Conservation (phyloP, 1,284 basidiomycete genomes). For the Xanthoconium separans region DNA sequence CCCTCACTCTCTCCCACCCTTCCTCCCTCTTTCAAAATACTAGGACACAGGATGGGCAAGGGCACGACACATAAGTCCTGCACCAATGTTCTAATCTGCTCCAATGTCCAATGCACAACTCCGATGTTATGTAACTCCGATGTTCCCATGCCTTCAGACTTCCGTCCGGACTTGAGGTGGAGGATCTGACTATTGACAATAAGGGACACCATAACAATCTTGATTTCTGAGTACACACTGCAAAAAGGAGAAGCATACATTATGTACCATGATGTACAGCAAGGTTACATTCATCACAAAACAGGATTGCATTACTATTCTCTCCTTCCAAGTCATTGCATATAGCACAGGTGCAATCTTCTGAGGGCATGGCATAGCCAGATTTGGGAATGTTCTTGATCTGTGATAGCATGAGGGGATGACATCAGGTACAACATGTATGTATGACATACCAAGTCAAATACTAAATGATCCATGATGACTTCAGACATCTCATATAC, state of each 20-base stretch:
- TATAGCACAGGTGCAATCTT: constrained; percentile 94
- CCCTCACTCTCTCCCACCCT: too few relatives aligned
- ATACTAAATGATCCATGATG: constrained; percentile 96
- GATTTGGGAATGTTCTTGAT: constrained; percentile 90
- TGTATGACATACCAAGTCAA: constrained; percentile 71
- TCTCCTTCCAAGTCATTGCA: constrained; percentile 99
- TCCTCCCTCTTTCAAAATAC: too few relatives aligned
- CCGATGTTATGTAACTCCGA: too few relatives aligned
- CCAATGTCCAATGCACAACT: too few relatives aligned
- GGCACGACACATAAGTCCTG: too few relatives aligned
- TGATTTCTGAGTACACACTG: constrained; percentile 11
- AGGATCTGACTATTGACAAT: too few relatives aligned
- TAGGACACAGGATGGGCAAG: too few relatives aligned
- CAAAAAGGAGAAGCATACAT: constrained; percentile 17
- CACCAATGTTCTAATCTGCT: too few relatives aligned
- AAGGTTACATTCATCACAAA: constrained; percentile 98
- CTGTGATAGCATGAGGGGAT: constrained; percentile 40
- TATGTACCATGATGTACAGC: constrained; percentile 97
- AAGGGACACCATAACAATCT: constrained; percentile 99
- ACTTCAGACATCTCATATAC: constrained; percentile 92
- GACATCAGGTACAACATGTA: neutral
- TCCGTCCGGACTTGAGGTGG: too few relatives aligned
- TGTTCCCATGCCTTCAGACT: too few relatives aligned
- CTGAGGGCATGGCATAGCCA: constrained; percentile 78
- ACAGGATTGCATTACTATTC: constrained; percentile 98